Evolutionary conservation across 306 rosid genomes (phyloP), one percentile per base, ranked within the genome.

Genomic region (Rosa lucieae): DNA sequence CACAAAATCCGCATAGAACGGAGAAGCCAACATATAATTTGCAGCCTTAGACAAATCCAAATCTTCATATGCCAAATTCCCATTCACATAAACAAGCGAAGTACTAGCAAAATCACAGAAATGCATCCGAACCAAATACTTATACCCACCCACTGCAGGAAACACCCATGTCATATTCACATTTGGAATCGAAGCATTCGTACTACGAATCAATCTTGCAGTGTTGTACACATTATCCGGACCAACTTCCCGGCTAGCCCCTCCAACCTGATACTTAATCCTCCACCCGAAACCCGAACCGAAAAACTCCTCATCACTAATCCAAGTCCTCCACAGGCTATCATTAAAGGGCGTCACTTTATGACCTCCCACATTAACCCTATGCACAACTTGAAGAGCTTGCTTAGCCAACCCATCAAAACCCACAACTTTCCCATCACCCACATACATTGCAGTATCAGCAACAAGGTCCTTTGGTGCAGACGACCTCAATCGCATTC

Each of bases 261-360:
- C 97, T 62, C 98, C 96, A 5, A 0, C 55, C n/a, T 56, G 92
- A 75, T 92, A 95, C 79, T 71, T 82, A 39, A 95, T 89, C 74
- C 98, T 84, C 32, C 98, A 84, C 78, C 84, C 91, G 4, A 29
- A 82, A 83, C 67, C 82, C n/a, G 92, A 51, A 55, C 55, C 82
- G 78, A 89, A 75, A 67, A 85, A 87, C 59, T 70, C 89, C 73
- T 86, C 89, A 88, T 95, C 98, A 42, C 97, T 89, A 47, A 86
- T 37, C 99, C 99, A 95, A 58, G 97, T 92, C 78, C 99, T 92
- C 97, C 94, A 95, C 66, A 95, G 55, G 72, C 95, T 82, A 83
- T 91, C 99, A 66, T 95, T 95, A 56, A 91, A 95, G 3, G 97
- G 96, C n/a, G 99, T 95, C 70, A 92, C 97, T 84, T 92, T 95